Base-by-base conservation (phyloP, 2,329 filamentous ascomycete genomes). In the Nemania serpens region DNA sequence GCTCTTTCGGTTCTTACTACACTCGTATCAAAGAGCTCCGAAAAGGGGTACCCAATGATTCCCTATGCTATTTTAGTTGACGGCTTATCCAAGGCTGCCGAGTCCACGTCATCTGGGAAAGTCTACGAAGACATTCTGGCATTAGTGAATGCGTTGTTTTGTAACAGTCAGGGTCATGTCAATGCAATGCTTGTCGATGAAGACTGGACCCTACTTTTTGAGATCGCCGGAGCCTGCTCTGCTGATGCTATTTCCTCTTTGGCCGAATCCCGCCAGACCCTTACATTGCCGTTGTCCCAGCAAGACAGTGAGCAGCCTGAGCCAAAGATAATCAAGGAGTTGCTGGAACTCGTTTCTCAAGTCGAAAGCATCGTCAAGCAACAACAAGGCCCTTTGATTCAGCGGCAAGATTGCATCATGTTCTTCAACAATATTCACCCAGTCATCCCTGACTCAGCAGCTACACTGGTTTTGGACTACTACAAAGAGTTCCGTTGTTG, bases 401-500 rank as follows among this genome's bases (percentile, higher is more conserved):
- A 90, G 59, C 84, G 84, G 55, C 86, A 88, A 62, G 83, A 84
- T 17, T 86, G 90, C 53, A 84, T 92, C 73, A 77, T 81, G 18
- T 89, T 92, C 68, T 87, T 93, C 63, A 80, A 85, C 33, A 78
- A 81, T 22, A 81, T 91, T 15, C 84, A 88, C 56, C 76, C 78
- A 15, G 81, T 85, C 37, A 79, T 92, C 9, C 86, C 87, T 5
- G 87, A 92, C 69, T 82, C 84, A 3, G 84, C 86, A 9, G 87
- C 84, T 1, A 82, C 82, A 48, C 78, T 88, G 11, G 82, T 91
- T 22, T 81, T 92, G 45, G 82, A 86, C 46, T 86, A 91, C 70
- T 90, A 88, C 65, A 82, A 83, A 57, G 85, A 90, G 55, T 88
- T 89, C 65, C 81, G 88, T 47, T 88, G 86, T 68, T 90, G 90